Conservation (phyloP, 139 green algal species). For the Coccomyxa sp. region DNA sequence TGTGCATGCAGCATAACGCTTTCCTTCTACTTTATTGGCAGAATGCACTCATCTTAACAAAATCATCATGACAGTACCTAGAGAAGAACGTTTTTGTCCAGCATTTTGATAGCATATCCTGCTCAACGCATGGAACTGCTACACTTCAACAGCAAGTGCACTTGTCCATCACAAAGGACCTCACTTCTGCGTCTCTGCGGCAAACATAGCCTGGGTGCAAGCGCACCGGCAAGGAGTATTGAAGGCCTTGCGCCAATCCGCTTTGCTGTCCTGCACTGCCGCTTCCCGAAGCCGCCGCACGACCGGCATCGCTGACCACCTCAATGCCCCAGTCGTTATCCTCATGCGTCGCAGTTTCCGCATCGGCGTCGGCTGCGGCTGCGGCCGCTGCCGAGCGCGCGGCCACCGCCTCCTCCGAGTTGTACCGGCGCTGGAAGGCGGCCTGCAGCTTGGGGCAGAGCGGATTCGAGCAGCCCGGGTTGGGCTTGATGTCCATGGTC, state of each 20-base stretch:
- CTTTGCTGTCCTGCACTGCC: not conserved
- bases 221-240: slow-evolving; percentile 49
- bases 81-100: not conserved
- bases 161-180: too few species aligned
- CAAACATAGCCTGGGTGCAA: too few species aligned
- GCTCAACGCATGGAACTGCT: not conserved
- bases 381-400: slow-evolving; percentile 26
- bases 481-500: slow-evolving; percentile 86
- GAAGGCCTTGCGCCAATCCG: slow-evolving; percentile 48
- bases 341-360: slow-evolving; percentile 60
- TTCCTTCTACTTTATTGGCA: not conserved
- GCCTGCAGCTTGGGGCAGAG: slow-evolving; percentile 62
- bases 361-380: slow-evolving; percentile 25
- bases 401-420: slow-evolving; percentile 30
- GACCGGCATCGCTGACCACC: slow-evolving; percentile 25
- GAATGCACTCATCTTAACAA: not conserved
- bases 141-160: not conserved
- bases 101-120: not conserved
- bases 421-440: not conserved
- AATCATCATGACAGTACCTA: not conserved
- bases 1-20: not conserved
- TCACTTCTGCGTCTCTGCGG: too few species aligned
- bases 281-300: not conserved
- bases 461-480: slow-evolving; percentile 74
- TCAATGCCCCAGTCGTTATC: slow-evolving; percentile 83